Evolutionary conservation across 176 grass and related monocot genomes (phyloP), one percentile per base, ranked within the genome.

Genomic region (Hordeum marinum): DNA sequence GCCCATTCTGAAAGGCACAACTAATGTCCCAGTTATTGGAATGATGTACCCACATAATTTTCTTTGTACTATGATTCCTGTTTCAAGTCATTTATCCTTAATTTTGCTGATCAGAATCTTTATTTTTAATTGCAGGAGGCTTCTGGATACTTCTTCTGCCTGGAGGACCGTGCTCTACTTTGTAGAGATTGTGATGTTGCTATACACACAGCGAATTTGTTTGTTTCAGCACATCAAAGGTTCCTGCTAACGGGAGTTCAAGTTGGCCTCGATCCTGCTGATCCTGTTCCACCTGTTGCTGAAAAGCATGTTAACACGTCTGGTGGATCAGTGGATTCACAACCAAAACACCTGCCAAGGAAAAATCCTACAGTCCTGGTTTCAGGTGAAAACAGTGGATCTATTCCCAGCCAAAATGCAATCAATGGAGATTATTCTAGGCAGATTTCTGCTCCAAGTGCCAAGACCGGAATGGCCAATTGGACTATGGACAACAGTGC

Each of bases 131-230:
- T 89, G 34, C 87, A 99, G 96, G 96, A 96, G 75, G 89, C 84
- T 68, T 77, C 91, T 59, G 96, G 96, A 71, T 99, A 91, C 77
- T 99, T 99, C 75, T 99, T 99, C 91, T 99, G 96, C 86, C 80
- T 96, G 67, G 93, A 99, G 69, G 93, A 99, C 54, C 96, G 93
- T 18, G 93, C 96, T 27, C 70, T 99, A 65, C 93, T 99, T 27
- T 99, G 96, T 74, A 85, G 91, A 74, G 83, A 92, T 58, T 99
- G 93, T 72, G 96, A 99, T 79, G 90, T 99, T 83, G 63, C 88
- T 63, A 85, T 96, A 81, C 96, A 99, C 58, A 99, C 93, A 14
- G 93, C 82, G 50, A 99, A 84, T 73, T 85, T 89, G 1, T 92
- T 94, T 50, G 88, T 89, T 27, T 94, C 93, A 21, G 87, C 68